Evolutionary conservation across 2,329 filamentous ascomycete species (phyloP).

Genomic region (Sporothrix dimorphospora): DNA sequence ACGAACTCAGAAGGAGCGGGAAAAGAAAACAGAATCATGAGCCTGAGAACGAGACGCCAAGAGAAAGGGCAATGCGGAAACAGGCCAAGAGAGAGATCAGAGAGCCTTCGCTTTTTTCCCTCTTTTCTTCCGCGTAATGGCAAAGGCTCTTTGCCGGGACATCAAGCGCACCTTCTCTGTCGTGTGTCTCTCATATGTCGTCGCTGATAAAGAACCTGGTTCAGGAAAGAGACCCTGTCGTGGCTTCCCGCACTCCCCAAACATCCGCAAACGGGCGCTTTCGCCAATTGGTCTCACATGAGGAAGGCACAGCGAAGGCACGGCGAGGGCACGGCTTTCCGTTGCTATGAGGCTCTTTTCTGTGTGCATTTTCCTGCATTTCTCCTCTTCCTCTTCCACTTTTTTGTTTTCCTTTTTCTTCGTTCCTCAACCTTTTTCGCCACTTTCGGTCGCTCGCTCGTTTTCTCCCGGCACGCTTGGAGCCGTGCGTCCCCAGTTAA

Average conservation of each 20-base stretch:
- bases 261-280: constrained; percentile 16
- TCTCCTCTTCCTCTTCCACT: background rate
- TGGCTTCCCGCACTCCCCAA: constrained; percentile 8
- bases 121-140: constrained; percentile 3
- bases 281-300: constrained; percentile 17
- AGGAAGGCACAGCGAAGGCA: constrained; percentile 6
- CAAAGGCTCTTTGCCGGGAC: background rate
- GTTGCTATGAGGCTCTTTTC: background rate
- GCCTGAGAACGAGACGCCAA: background rate
- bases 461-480: background rate
- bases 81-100: background rate
- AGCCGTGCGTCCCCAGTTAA: constrained; percentile 12
- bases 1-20: background rate
- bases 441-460: constrained; percentile 7
- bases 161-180: background rate
- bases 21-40: constrained; percentile 2
- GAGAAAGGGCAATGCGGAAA: background rate
- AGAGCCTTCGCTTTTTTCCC: background rate
- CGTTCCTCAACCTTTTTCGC: constrained; percentile 16
- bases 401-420: background rate
- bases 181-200: background rate
- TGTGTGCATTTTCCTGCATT: background rate
- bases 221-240: constrained; percentile 14
- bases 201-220: constrained; percentile 18
- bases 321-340: background rate